phyloP scores from a whole-genome alignment of 768 basidiomycete genomes.

The Crassisporium funariophilum region DNA sequence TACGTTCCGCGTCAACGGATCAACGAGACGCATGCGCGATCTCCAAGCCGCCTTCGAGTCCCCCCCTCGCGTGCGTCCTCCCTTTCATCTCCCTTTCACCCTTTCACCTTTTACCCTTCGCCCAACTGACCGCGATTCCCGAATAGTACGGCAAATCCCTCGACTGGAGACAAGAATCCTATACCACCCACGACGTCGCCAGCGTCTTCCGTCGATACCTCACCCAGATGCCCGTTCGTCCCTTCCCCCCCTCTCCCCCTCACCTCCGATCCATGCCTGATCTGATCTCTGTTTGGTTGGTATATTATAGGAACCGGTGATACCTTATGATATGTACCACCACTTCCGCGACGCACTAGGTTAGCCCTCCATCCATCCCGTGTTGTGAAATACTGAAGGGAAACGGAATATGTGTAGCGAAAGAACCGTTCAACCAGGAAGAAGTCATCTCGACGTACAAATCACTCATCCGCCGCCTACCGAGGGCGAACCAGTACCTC shows the following conservation, averaged over 20 bases:
- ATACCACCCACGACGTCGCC: constrained; percentile 95
- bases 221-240: constrained; percentile 92
- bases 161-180: constrained; percentile 85
- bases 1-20: constrained; percentile 95
- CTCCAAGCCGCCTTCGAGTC: constrained; percentile 89
- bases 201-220: constrained; percentile 95
- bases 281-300: constrained; percentile 7
- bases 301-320: constrained; percentile 79
- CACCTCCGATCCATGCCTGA: constrained; percentile 7
- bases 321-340: constrained; percentile 89
- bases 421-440: constrained; percentile 67
- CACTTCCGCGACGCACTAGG: constrained; percentile 84
- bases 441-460: constrained; percentile 74
- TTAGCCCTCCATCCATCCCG: constrained; percentile 28
- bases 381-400: too few species aligned
- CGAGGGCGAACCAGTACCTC: constrained; percentile 93
- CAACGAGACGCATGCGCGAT: constrained; percentile 92
- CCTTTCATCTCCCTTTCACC: constrained; percentile 1
- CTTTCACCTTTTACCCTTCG: constrained; percentile 4
- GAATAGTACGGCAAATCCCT: constrained; percentile 88
- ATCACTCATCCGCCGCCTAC: constrained; percentile 79
- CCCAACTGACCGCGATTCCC: constrained; percentile 5
- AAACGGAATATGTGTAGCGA: constrained; percentile 43
- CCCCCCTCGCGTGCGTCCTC: constrained; percentile 70
- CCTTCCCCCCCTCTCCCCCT: constrained; percentile 5